Base-by-base conservation (phyloP, 352 stramenopile genomes). In the Albugo laibachii region DNA sequence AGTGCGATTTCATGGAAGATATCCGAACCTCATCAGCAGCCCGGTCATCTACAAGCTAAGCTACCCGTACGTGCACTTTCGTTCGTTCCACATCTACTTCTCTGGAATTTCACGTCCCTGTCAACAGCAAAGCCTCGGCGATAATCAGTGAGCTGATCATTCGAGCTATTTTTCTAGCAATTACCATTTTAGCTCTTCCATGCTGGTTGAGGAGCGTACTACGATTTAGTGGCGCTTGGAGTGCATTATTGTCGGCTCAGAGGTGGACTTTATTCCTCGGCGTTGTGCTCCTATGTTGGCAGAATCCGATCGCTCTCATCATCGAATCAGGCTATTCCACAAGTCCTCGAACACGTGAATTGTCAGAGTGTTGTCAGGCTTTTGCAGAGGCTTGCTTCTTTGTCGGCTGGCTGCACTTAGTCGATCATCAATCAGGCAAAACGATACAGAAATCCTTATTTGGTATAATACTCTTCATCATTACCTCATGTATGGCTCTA, bases 331-430 rank as follows among this genome's bases (percentile, higher is more conserved):
- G 65, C 16, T 24, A 43, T 8, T 24, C 38, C 36, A 56, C 59
- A 15, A 69, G 50, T 3, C 61, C 80, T 39, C 78, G 59, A 48
- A 47, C 72, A 36, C 63, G 70, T n/a, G 60, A 68, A 1, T 86
- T 84, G 35, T 65, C 80, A 15, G 68, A 69, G 0, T 61, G 62
- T 35, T 83, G 69, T 36, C 66, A 86, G 51, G 75, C 77, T 14
- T 70, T 82, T 36, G 72, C 74, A 0, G 61, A 84, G 40, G 62
- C 72, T 4, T 81, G 76, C 40, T 85, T 87, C 45, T 82, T 82
- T 46, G 66, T 83, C 0, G 75, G 81, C 36, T 87, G 74, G 74
- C 53, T 91, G n/a, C 79, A 79, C 31, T 53, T 91, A 13, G 65
- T 91, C 46, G 77, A 87, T 24, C 77, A 81, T 27, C 66, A 83